Conservation (phyloP, 768 basidiomycete species). For the Russula brevipes region DNA sequence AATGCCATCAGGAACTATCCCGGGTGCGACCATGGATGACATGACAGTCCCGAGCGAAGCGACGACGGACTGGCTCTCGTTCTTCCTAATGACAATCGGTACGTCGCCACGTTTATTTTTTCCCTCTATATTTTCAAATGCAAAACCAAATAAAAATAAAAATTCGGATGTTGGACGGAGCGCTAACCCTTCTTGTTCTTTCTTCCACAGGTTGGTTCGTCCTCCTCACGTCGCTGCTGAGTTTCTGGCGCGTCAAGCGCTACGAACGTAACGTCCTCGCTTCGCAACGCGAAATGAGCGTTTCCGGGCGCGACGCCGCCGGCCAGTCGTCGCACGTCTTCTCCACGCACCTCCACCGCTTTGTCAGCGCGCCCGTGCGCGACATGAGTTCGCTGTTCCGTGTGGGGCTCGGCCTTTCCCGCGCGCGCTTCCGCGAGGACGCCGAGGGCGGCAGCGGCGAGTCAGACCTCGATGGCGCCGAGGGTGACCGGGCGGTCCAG, state of each 20-base stretch:
- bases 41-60: constrained; percentile 38
- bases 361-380: constrained; percentile 27
- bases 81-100: constrained; percentile 89
- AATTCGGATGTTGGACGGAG: too few relatives aligned
- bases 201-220: constrained; percentile 66
- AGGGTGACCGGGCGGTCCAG: constrained; percentile 12
- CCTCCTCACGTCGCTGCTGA: constrained; percentile 83
- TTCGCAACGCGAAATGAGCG: constrained; percentile 41
- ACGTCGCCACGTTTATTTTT: constrained; percentile 26
- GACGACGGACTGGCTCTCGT: constrained; percentile 91
- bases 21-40: constrained; percentile 19
- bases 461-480: constrained; percentile 1
- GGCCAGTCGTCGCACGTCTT: constrained; percentile 23
- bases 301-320: constrained; percentile 25
- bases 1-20: constrained; percentile 16
- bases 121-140: background rate
- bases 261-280: constrained; percentile 77
- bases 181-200: background rate
- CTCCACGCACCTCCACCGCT: constrained; percentile 31
- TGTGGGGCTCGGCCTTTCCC: constrained; percentile 31
- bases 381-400: constrained; percentile 31
- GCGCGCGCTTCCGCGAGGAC: constrained; percentile 2
- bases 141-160: too few relatives aligned
- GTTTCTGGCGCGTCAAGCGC: constrained; percentile 85
- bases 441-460: background rate